These are phyloP conservation scores for Artemisia tridentata DNA, from an alignment of 129 eudicot genomes.

Conservation along the genomic window DNA sequence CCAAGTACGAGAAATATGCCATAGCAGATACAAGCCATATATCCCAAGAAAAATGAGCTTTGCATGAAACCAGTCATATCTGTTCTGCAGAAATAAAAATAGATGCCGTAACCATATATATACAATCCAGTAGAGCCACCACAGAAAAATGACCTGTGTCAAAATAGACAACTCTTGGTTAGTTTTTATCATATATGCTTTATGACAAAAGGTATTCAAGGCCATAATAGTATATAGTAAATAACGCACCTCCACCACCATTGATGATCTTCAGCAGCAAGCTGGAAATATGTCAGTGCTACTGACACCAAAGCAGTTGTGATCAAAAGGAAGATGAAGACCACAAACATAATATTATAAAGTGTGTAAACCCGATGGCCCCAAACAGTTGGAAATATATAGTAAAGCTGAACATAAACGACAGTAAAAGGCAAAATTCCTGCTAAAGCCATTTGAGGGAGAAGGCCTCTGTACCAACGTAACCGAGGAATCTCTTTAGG, in stretches of 20 bases:
- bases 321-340: constrained; percentile 44
- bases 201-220: neutral
- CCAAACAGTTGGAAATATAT: constrained; percentile 37
- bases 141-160: constrained; percentile 9
- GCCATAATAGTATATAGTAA: too few species aligned
- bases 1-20: constrained; percentile 14
- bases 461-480: too few species aligned
- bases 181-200: too few species aligned
- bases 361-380: constrained; percentile 49
- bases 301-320: constrained; percentile 29
- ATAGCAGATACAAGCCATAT: constrained; percentile 8
- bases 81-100: neutral
- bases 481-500: constrained; percentile 46
- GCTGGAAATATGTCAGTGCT: too few species aligned
- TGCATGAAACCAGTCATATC: neutral
- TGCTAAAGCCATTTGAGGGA: too few species aligned
- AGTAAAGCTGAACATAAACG: neutral
- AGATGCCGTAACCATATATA: too few species aligned
- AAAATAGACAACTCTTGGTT: neutral
- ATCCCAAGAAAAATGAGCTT: constrained; percentile 10
- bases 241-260: constrained; percentile 64
- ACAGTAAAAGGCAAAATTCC: too few species aligned
- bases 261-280: constrained; percentile 56
- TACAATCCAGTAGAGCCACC: too few species aligned
- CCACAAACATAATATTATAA: constrained; percentile 34